Evolutionary conservation across 2,329 filamentous ascomycete species (phyloP), one percentile per base, ranked within the genome.

Genomic region (Shiraia bambusicola): DNA sequence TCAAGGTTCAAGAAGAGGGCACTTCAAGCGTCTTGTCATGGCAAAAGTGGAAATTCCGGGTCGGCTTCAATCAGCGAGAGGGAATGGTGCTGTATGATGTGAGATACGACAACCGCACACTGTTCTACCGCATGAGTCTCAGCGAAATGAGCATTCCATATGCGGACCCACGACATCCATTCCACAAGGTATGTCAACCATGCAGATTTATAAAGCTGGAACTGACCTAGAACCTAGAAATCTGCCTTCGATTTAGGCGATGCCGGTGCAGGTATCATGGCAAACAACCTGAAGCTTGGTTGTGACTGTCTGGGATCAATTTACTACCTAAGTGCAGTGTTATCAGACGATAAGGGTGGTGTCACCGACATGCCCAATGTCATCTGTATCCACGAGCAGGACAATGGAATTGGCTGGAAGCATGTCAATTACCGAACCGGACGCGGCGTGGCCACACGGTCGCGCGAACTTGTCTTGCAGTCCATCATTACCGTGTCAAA

Each of bases 251-350:
- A 87, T 63, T 74, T 86, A 16, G 84, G 84, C 24, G 83, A 87
- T 61, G 81, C 76, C 25, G 73, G 82, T 24, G 81, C 82, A 10
- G 83, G 84, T 31, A 74, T 82, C 44, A 84, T 82, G 72, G 81
- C 83, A 43, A 87, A 87, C 61, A 81, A 86, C 59, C 72, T 87
- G 2, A 78, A 84, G 53, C 72, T 87, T 2, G 84, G 84, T 19
- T 87, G 84, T 54, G 84, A 87, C 61, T 87, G 84, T 55, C 72
- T 87, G 1, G 84, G 84, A 3, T 80, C 81, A 13, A 87, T 87
- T 58, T 79, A 86, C 58, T 87, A 87, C 54, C 74, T 87, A 28
- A 76, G 76, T 39, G 77, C 76, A 3, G 74, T 81, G 12, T 66
- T 84, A 2, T 75, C 76, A 11, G 76, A 83, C 45, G 77, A 79